Conservation (phyloP, 192 early-diverging fungal genomes). For the Dissophora globulifera region DNA sequence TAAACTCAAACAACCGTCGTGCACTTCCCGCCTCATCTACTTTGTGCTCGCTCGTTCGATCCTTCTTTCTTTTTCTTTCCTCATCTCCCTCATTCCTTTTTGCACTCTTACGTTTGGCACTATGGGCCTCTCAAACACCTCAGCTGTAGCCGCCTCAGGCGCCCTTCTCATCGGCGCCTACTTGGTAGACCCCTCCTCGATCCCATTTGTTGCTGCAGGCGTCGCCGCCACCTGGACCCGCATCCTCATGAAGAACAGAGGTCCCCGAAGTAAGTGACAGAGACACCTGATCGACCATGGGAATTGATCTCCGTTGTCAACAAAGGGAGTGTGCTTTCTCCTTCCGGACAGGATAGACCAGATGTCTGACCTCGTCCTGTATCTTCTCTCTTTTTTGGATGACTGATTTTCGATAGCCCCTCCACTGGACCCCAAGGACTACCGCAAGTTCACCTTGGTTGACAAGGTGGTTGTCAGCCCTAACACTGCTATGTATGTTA, state of each 20-base stretch:
- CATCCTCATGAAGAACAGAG: slow-evolving; percentile 22
- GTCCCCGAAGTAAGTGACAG: slow-evolving; percentile 22
- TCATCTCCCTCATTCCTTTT: too few species aligned
- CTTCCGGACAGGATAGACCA: too few species aligned
- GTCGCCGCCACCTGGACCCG: slow-evolving; percentile 43
- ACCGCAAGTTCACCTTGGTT: slow-evolving; percentile 78
- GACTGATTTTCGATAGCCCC: slow-evolving; percentile 36
- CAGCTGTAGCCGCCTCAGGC: slow-evolving; percentile 37
- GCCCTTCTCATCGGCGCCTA: slow-evolving; percentile 25
- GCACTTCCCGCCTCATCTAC: too few species aligned
- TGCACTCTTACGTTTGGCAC: neutral
- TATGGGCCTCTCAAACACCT: slow-evolving; percentile 37
- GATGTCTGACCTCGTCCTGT: too few species aligned
- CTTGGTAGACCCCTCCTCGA: slow-evolving; percentile 22
- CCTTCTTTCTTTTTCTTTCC: too few species aligned
- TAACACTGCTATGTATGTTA: slow-evolving; percentile 87
- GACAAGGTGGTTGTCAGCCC: slow-evolving; percentile 82
- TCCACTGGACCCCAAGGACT: slow-evolving; percentile 74
- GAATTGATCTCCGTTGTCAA: too few species aligned
- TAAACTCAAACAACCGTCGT: too few species aligned
- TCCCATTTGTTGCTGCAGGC: slow-evolving; percentile 44
- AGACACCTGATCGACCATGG: too few species aligned
- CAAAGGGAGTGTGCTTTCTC: too few species aligned
- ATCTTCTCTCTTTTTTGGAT: neutral
- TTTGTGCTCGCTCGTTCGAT: neutral